A percentile compares a stretch with the other conserved stretches of the same genome.
Conservation (phyloP, 805 yeast species). For the Metschnikowia henanensis region DNA sequence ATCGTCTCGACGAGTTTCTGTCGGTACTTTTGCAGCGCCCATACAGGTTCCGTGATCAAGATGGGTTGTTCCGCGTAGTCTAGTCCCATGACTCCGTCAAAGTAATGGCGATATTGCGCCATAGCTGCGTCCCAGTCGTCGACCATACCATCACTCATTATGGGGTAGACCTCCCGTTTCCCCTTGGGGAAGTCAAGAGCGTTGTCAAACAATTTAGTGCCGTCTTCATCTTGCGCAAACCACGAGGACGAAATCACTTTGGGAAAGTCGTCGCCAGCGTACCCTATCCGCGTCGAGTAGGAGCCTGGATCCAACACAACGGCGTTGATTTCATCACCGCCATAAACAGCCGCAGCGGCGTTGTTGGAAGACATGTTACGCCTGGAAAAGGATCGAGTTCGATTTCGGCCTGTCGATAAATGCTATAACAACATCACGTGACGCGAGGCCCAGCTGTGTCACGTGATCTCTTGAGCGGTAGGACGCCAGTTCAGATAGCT, state of each 20-base stretch:
- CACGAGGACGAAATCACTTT: constrained; percentile 70
- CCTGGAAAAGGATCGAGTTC: no score
- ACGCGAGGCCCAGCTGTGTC: no score
- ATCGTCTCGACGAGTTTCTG: constrained; percentile 68
- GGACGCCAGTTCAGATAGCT: no score
- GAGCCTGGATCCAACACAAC: constrained; percentile 93
- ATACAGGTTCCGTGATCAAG: constrained; percentile 81
- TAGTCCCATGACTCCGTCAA: constrained; percentile 50
- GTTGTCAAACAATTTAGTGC: constrained; percentile 36
- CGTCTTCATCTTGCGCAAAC: constrained; percentile 37
- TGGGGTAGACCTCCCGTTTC: constrained; percentile 51
- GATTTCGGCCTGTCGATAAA: no score
- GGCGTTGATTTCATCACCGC: constrained; percentile 82
- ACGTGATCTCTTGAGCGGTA: no score
- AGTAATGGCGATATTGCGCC: constrained; percentile 67
- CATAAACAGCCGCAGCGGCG: constrained; percentile 26
- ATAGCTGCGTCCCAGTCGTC: constrained; percentile 85
- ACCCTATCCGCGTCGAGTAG: constrained; percentile 78
- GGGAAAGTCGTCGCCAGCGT: constrained; percentile 91
- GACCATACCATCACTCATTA: constrained; percentile 60
- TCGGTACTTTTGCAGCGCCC: constrained; percentile 73
- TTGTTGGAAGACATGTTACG: constrained; percentile 16
- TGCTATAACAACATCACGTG: no score
- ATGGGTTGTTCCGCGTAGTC: constrained; percentile 70
- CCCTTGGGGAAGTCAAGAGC: constrained; percentile 52